A percentile compares a stretch with the other conserved stretches of the same genome.
phyloP scores from a whole-genome alignment of 371 early-diverging fungal species.

The Batkoa obscura region DNA sequence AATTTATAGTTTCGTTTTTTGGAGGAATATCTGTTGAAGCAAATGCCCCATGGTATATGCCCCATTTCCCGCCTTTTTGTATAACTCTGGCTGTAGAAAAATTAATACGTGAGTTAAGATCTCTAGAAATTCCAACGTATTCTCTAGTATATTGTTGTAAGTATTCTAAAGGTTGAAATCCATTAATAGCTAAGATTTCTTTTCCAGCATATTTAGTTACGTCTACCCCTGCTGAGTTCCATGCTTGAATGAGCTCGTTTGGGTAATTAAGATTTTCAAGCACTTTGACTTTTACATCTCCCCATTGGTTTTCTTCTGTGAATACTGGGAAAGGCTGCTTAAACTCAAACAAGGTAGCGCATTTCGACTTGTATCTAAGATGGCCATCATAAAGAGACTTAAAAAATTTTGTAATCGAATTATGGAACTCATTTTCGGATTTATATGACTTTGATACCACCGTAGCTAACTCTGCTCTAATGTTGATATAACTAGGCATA shows the following conservation, averaged over 20 bases:
- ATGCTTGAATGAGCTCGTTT: neutral
- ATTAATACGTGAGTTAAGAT: neutral
- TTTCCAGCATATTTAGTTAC: neutral
- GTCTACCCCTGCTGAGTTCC: neutral
- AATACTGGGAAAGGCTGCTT: neutral
- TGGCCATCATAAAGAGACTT: neutral
- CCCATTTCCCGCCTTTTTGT: neutral
- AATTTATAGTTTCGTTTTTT: neutral
- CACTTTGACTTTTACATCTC: neutral
- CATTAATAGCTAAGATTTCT: neutral
- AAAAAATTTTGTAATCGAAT: neutral
- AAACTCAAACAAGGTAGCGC: neutral
- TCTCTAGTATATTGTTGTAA: neutral
- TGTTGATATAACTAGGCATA: neutral
- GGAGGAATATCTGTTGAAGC: neutral
- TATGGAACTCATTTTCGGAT: neutral
- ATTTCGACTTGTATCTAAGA: neutral
- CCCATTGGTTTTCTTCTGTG: neutral
- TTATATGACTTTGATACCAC: neutral
- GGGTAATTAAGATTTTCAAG: neutral
- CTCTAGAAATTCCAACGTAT: neutral
- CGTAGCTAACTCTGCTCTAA: neutral
- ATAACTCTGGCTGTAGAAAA: neutral
- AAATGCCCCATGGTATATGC: neutral
- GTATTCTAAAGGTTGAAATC: neutral